These are phyloP conservation scores for Saccharomycopsis capsularis DNA, from an alignment of 805 yeast species.

Conservation along the genomic window DNA sequence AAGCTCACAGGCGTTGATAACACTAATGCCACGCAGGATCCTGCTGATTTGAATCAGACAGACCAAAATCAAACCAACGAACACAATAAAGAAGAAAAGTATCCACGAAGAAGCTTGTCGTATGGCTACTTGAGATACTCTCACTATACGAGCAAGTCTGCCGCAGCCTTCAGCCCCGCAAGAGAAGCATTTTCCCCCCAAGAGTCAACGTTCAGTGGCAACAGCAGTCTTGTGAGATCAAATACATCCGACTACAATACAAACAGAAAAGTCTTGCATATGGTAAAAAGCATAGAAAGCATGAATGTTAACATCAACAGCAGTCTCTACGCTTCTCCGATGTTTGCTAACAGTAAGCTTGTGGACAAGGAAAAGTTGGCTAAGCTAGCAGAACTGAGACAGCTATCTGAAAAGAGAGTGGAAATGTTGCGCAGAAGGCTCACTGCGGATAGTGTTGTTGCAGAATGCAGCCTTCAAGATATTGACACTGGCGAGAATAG, in stretches of 20 bases:
- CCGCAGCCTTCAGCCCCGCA: slow-evolving; percentile 2
- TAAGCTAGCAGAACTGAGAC: slow-evolving; percentile 8
- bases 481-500: not conserved
- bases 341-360: slow-evolving; percentile 7
- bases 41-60: not conserved
- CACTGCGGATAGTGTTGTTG: slow-evolving; percentile 2
- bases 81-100: not conserved
- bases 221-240: not conserved
- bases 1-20: slow-evolving; percentile 12
- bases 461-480: not conserved
- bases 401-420: slow-evolving; percentile 10
- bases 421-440: slow-evolving; percentile 11
- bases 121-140: slow-evolving; percentile 19
- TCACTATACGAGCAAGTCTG: slow-evolving; percentile 16
- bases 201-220: slow-evolving; percentile 4
- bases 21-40: not conserved
- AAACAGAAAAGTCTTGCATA: slow-evolving; percentile 11
- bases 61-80: not conserved
- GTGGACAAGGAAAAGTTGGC: slow-evolving; percentile 21
- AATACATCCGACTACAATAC: not conserved
- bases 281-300: slow-evolving; percentile 20
- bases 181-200: slow-evolving; percentile 3
- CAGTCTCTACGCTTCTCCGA: no score
- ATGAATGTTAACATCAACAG: slow-evolving; percentile 13
- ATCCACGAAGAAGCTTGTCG: slow-evolving; percentile 9